phyloP scores from a whole-genome alignment of 495 filamentous ascomycete genomes.

The Talaromyces liani region DNA sequence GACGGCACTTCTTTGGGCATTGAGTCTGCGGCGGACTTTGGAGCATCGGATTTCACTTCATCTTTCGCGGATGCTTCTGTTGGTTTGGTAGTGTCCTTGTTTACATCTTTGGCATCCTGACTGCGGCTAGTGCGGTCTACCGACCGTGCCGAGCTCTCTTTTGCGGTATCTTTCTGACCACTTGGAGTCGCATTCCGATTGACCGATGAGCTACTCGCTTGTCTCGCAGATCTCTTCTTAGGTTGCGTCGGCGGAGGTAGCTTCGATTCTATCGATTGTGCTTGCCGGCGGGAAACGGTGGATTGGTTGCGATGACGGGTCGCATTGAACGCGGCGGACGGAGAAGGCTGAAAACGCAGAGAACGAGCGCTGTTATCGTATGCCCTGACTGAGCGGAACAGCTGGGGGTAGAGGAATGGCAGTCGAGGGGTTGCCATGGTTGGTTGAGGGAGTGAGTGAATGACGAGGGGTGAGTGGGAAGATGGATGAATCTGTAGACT shows the following conservation, averaged over 20 bases:
- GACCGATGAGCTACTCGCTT: slow-evolving; percentile 16
- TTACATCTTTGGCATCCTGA: slow-evolving; percentile 1
- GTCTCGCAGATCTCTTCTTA: slow-evolving; percentile 15
- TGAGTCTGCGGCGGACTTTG: slow-evolving; percentile 7
- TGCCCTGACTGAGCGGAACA: slow-evolving; percentile 41
- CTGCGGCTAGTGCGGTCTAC: background rate
- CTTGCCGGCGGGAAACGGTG: slow-evolving; percentile 43
- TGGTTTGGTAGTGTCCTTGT: slow-evolving; percentile 16
- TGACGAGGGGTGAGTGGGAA: background rate
- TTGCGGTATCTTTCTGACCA: slow-evolving; percentile 8
- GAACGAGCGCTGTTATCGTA: slow-evolving; percentile 30
- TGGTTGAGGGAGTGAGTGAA: background rate
- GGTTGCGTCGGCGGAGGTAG: slow-evolving; percentile 28
- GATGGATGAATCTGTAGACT: background rate
- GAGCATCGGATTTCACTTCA: slow-evolving; percentile 15
- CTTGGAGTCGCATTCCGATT: slow-evolving; percentile 15
- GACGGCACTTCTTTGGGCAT: slow-evolving; percentile 7
- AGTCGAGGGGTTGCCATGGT: slow-evolving; percentile 61
- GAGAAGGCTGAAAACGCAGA: slow-evolving; percentile 15
- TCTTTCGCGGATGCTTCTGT: slow-evolving; percentile 18
- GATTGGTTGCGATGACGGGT: slow-evolving; percentile 32
- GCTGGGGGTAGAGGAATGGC: slow-evolving; percentile 67
- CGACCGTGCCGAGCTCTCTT: slow-evolving; percentile 9
- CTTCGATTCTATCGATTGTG: slow-evolving; percentile 40
- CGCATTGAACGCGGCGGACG: slow-evolving; percentile 28